These are phyloP conservation scores for Carex cristatella DNA, from an alignment of 176 grass and related monocot genomes.

Conservation along the genomic window DNA sequence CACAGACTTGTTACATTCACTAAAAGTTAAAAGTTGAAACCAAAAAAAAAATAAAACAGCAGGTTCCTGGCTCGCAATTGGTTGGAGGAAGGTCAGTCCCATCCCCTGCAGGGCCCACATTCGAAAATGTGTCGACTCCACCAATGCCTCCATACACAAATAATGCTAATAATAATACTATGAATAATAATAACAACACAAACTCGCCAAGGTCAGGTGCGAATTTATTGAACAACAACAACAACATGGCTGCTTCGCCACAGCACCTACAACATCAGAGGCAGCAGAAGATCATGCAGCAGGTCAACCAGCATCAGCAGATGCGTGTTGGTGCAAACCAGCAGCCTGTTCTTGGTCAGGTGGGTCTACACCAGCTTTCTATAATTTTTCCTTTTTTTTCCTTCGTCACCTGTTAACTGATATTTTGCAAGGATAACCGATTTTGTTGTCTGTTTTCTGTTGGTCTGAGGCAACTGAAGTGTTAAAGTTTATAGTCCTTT, in stretches of 20 bases:
- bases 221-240: slow-evolving; percentile 69
- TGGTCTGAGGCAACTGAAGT: neutral
- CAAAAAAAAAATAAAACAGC: slow-evolving; percentile 6
- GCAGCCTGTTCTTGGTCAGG: slow-evolving; percentile 20
- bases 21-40: neutral
- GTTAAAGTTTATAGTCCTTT: neutral
- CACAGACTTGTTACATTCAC: neutral
- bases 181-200: slow-evolving; percentile 32
- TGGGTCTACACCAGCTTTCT: slow-evolving; percentile 4
- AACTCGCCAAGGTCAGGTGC: slow-evolving; percentile 87
- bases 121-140: slow-evolving; percentile 85
- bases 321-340: slow-evolving; percentile 50
- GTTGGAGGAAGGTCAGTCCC: slow-evolving; percentile 61
- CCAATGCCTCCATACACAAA: slow-evolving; percentile 44
- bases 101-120: slow-evolving; percentile 69
- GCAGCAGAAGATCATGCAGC: slow-evolving; percentile 58
- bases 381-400: neutral
- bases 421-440: neutral
- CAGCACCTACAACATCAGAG: slow-evolving; percentile 87
- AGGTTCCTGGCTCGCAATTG: slow-evolving; percentile 64
- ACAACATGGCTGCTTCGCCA: slow-evolving; percentile 39
- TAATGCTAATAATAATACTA: slow-evolving; percentile 13
- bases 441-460: neutral
- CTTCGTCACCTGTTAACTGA: neutral
- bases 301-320: slow-evolving; percentile 59